These are phyloP conservation scores for Gynochthodes officinalis DNA, from an alignment of 257 asterid species.

Conservation along the genomic window DNA sequence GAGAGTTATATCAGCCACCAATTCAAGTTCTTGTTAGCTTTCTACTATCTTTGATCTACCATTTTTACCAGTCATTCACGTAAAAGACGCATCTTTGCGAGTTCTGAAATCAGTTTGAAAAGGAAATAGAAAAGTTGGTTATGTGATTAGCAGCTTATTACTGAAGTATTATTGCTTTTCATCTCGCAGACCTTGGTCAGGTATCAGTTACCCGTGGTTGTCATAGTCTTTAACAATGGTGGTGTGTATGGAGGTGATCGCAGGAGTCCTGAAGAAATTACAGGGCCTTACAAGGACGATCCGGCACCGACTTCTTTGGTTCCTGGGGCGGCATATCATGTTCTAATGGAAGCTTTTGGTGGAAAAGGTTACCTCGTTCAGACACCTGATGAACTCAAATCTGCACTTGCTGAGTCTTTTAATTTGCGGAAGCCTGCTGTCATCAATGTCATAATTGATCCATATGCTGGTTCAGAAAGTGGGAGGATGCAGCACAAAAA, in stretches of 20 bases:
- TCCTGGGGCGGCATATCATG: conserved; percentile 81
- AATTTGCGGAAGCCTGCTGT: conserved; percentile 71
- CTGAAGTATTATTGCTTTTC: too few relatives aligned
- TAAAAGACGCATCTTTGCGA: too few relatives aligned
- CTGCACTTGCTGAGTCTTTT: conserved; percentile 71
- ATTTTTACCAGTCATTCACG: too few relatives aligned
- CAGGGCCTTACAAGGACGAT: conserved; percentile 81
- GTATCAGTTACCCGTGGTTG: conserved; percentile 86
- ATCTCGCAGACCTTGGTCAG: conserved; percentile 64
- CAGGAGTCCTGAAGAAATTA: conserved; percentile 75
- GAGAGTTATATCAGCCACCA: too few relatives aligned
- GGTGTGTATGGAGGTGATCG: conserved; percentile 94
- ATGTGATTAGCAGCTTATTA: too few relatives aligned
- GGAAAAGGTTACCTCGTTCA: too few relatives aligned
- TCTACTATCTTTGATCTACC: too few relatives aligned
- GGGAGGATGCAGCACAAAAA: conserved; percentile 94
- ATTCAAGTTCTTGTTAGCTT: too few relatives aligned
- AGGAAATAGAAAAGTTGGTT: too few relatives aligned
- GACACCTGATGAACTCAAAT: conserved; percentile 76
- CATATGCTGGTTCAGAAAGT: too few relatives aligned
- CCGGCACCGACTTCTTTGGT: conserved; percentile 95
- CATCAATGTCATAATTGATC: conserved; percentile 75
- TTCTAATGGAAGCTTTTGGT: conserved; percentile 70
- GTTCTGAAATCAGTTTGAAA: too few relatives aligned
- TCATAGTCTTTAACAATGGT: conserved; percentile 85